phyloP scores from a whole-genome alignment of 2,329 filamentous ascomycete species.

The Herpomyces periplanetae region DNA sequence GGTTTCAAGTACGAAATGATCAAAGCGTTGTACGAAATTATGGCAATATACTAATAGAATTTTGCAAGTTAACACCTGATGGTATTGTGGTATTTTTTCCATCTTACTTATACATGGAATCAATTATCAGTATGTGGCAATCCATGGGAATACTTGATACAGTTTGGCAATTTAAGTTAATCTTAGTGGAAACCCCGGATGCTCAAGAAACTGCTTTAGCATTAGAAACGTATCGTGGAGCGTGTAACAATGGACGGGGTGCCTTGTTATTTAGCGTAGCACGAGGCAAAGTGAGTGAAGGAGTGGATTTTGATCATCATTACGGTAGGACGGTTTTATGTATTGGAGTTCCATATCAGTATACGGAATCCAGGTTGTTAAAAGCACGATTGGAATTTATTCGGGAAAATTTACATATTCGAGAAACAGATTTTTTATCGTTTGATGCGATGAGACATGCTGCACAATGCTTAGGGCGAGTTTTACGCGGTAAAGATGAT shows the following conservation, averaged over 20 bases:
- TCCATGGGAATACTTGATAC: conserved; percentile 89
- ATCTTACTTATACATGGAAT: conserved; percentile 95
- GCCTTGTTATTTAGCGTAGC: conserved; percentile 79
- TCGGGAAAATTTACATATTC: conserved; percentile 82
- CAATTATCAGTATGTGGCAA: conserved; percentile 96
- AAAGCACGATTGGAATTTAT: conserved; percentile 84
- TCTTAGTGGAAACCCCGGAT: conserved; percentile 85
- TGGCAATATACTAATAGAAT: conserved; percentile 64
- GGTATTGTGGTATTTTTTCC: conserved; percentile 98
- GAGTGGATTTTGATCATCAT: conserved; percentile 96
- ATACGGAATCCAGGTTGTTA: conserved; percentile 82
- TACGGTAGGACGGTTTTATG: conserved; percentile 83
- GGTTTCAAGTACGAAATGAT: conserved; percentile 81
- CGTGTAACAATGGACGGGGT: conserved; percentile 80
- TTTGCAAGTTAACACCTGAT: conserved; percentile 76
- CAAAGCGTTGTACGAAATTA: conserved; percentile 91
- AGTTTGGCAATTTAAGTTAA: conserved; percentile 96
- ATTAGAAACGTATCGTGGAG: conserved; percentile 78
- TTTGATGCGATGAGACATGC: conserved; percentile 99
- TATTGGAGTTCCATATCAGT: conserved; percentile 91
- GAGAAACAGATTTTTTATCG: conserved; percentile 83
- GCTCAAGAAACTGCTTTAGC: conserved; percentile 85
- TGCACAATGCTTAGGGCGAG: conserved; percentile 73
- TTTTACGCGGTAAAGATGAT: conserved; percentile 80
- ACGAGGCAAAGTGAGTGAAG: conserved; percentile 81